These are phyloP conservation scores for Penicillium sp. DNA, from an alignment of 2,329 filamentous ascomycete species.

Conservation along the genomic window DNA sequence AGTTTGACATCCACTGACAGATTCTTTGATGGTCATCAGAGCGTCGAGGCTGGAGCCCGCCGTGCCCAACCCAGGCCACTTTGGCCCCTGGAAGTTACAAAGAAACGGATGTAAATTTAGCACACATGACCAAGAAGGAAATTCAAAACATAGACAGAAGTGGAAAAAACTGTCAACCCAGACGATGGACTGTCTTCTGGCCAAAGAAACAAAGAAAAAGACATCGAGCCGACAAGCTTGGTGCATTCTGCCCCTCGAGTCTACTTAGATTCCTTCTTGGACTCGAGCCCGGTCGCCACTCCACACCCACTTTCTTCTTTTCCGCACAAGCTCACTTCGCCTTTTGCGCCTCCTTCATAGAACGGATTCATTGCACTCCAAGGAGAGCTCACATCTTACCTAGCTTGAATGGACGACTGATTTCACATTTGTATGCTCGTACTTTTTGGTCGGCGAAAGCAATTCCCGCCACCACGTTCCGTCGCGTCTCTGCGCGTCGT, in stretches of 20 bases:
- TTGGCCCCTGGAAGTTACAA: neutral
- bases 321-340: neutral
- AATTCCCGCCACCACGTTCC: slow-evolving; percentile 16
- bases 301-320: neutral
- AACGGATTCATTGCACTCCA: neutral
- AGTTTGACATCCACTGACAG: neutral
- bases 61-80: neutral
- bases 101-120: slow-evolving; percentile 5
- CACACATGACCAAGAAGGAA: neutral
- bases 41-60: neutral
- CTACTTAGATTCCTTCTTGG: neutral
- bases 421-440: too few relatives aligned
- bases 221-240: neutral
- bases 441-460: too few relatives aligned
- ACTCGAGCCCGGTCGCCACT: neutral
- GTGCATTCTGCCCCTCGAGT: neutral
- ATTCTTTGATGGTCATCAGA: neutral
- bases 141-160: neutral
- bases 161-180: neutral
- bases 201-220: neutral
- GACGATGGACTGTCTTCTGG: neutral
- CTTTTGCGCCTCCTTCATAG: neutral
- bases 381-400: too few relatives aligned
- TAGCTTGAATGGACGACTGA: too few relatives aligned
- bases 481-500: slow-evolving; percentile 24